Evolutionary conservation across 2,329 filamentous ascomycete genomes (phyloP).

Genomic region (Apiospora hydei): DNA sequence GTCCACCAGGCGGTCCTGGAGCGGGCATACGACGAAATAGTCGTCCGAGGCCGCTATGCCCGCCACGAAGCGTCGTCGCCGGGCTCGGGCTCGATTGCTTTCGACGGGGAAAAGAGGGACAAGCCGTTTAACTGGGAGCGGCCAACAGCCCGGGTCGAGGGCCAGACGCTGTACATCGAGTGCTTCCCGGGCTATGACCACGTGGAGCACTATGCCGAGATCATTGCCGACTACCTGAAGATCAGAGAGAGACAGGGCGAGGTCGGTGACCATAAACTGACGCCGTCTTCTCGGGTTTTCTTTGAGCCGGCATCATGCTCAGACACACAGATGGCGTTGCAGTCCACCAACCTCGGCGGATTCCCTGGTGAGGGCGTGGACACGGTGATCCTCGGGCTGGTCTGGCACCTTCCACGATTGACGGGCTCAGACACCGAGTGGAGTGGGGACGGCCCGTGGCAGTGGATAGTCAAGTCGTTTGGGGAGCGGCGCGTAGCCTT

Average conservation of each 20-base stretch:
- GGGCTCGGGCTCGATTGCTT: slow-evolving; percentile 25
- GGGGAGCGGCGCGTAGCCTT: slow-evolving; percentile 27
- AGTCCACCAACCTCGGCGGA: slow-evolving; percentile 26
- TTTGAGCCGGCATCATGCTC: slow-evolving; percentile 28
- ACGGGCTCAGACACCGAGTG: slow-evolving; percentile 24
- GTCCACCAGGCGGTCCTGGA: slow-evolving; percentile 32
- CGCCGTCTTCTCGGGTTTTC: slow-evolving; percentile 26
- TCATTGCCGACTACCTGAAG: slow-evolving; percentile 28
- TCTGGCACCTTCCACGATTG: slow-evolving; percentile 25
- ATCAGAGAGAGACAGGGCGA: slow-evolving; percentile 7
- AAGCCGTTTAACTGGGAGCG: slow-evolving; percentile 36
- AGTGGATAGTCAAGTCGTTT: slow-evolving; percentile 26
- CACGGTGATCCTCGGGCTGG: slow-evolving; percentile 28
- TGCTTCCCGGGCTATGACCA: slow-evolving; percentile 35
- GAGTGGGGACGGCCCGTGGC: slow-evolving; percentile 25
- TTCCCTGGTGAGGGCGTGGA: slow-evolving; percentile 26
- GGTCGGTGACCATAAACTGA: slow-evolving; percentile 1
- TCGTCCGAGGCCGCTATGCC: slow-evolving; percentile 27
- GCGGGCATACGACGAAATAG: slow-evolving; percentile 29
- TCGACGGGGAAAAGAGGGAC: slow-evolving; percentile 33
- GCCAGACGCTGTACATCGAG: slow-evolving; percentile 31
- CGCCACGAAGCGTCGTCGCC: neutral
- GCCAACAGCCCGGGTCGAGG: slow-evolving; percentile 28
- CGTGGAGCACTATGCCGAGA: slow-evolving; percentile 32
- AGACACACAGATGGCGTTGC: slow-evolving; percentile 25